These are phyloP conservation scores for Sequoia sempervirens DNA, from an alignment of 75 land plant genomes.

Conservation along the genomic window DNA sequence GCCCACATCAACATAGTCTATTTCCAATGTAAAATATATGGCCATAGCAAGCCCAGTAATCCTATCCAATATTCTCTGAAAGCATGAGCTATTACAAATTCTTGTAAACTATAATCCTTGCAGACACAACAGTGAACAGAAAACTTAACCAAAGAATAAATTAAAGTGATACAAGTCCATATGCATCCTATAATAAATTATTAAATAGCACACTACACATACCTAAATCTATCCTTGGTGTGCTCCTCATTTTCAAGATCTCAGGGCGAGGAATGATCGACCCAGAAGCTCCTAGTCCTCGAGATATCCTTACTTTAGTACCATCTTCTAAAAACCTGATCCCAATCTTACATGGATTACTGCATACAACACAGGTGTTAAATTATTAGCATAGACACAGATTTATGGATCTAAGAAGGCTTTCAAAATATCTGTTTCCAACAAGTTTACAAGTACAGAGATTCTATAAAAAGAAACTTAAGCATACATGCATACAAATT, in stretches of 20 bases:
- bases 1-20: neutral
- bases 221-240: conserved; percentile 69
- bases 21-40: conserved; percentile 4
- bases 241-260: conserved; percentile 68
- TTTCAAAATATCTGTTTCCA: neutral
- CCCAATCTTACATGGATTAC: conserved; percentile 81
- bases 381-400: conserved; percentile 7
- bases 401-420: neutral
- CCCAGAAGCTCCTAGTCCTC: conserved; percentile 75
- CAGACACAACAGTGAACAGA: neutral
- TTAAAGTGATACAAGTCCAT: neutral
- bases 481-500: neutral
- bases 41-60: neutral
- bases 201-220: conserved; percentile 2
- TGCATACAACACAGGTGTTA: conserved; percentile 21
- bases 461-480: neutral
- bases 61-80: neutral
- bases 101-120: neutral
- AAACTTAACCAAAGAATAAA: neutral
- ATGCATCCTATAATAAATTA: neutral
- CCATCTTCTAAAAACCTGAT: conserved; percentile 82
- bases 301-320: conserved; percentile 80
- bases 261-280: conserved; percentile 93
- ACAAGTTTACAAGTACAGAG: neutral
- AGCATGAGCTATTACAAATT: neutral